Base-by-base conservation (phyloP, 2,329 filamentous ascomycete genomes). In the Thermothelomyces thermophilus region DNA sequence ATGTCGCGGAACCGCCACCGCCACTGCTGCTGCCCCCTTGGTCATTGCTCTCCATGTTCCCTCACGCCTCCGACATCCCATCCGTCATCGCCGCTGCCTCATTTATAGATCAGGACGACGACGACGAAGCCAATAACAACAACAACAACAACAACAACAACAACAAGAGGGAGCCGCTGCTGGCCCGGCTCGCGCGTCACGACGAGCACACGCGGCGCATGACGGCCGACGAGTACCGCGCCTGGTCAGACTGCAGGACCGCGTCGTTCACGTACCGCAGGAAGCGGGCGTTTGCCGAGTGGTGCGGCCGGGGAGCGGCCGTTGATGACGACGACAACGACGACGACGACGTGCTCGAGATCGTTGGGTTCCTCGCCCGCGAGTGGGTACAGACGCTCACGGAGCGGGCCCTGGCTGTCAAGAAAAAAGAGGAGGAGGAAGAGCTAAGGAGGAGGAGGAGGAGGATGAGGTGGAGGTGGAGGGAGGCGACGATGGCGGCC, bases 191-290 rank as follows among this genome's bases (percentile, higher is more conserved):
- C 20, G 1, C 19, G 5, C 41, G 41, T 9, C 30, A 46, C 16
- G 48, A 46, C 36, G 22, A 46, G 31, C 41, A 30, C 8, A 13
- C 40, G 43, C 24, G 51, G 49, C 5, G 40, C 28, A 61, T 61
- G 58, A 58, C 55, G 0, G 48, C 51, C 2, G 51, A 53, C 3
- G 58, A 61, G 48, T 61, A 59, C 26, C 42, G 41, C 2, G 51
- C 51, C 1, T 62, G 58, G 58, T 58, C 57, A 6, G 57, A 58
- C 26, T 58, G 54, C 28, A 47, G 59, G 3, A 49, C 58, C 4
- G 58, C 58, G 1, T 60, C 57, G 8, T 53, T 60, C 41, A 57
- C 55, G 0, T 58, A 52, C 28, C 46, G 46, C n/a, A 48, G 20
- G 31, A 46, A 41, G 10, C 56, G 52, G 40, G 40, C 46, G 9